Percentiles rank a stretch among this genome's conserved stretches.
phyloP scores from a whole-genome alignment of 805 yeast species.

The Lachancea lanzarotensis region DNA sequence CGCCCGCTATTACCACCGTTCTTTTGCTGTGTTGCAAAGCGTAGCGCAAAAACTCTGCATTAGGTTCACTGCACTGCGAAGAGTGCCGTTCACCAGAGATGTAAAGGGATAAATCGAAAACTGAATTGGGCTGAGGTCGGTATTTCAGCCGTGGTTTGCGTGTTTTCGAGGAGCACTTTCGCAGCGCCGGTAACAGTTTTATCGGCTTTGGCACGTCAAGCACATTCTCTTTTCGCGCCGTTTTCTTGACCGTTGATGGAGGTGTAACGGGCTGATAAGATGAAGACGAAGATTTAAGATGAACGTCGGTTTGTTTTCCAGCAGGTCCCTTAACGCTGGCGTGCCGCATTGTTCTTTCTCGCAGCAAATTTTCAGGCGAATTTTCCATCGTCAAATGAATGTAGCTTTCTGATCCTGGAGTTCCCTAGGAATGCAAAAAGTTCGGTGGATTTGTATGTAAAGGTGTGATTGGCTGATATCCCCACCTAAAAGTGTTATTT shows the following conservation, averaged over 20 bases:
- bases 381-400: conserved; percentile 1
- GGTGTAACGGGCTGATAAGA: conserved; percentile 9
- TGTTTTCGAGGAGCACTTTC: conserved; percentile 6
- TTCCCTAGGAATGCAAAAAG: not conserved
- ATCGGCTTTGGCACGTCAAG: conserved; percentile 15
- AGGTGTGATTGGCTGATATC: too few species aligned
- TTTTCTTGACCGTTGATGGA: conserved; percentile 8
- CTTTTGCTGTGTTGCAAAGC: conserved; percentile 50
- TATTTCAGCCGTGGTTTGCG: conserved; percentile 43
- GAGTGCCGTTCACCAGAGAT: conserved; percentile 11
- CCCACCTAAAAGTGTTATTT: too few species aligned
- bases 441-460: too few species aligned
- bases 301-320: not conserved
- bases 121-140: conserved; percentile 42
- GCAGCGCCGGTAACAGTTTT: conserved; percentile 17
- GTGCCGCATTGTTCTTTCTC: not conserved
- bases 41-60: conserved; percentile 45
- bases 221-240: not conserved
- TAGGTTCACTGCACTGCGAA: conserved; percentile 7
- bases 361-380: not conserved
- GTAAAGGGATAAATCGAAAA: conserved; percentile 33
- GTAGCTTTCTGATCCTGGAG: too few species aligned
- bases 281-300: not conserved
- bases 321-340: not conserved
- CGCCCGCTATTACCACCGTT: conserved; percentile 71